Conservation (phyloP, 2,329 filamentous ascomycete species). For the Nigrospora sphaerica region DNA sequence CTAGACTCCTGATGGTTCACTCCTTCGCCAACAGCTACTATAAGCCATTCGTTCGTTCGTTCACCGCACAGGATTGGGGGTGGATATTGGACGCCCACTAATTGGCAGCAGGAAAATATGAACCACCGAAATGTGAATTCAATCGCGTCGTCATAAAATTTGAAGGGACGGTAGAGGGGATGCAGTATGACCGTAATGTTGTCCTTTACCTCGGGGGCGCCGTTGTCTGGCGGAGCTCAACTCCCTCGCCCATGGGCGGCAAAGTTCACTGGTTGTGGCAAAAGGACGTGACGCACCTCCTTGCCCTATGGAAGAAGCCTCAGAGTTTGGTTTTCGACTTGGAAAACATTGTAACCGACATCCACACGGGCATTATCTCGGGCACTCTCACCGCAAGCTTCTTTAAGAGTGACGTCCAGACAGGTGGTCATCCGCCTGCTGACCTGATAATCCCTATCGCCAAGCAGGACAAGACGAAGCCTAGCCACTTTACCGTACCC, state of each 20-base stretch:
- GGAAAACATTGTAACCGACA: slow-evolving; percentile 62
- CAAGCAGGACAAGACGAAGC: slow-evolving; percentile 39
- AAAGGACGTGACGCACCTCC: slow-evolving; percentile 71
- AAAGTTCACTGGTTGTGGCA: slow-evolving; percentile 72
- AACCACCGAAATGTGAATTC: slow-evolving; percentile 62
- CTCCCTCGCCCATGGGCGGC: slow-evolving; percentile 61
- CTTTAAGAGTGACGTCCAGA: slow-evolving; percentile 39
- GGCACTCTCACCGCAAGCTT: slow-evolving; percentile 69
- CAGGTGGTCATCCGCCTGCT: slow-evolving; percentile 26
- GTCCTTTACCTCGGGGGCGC: slow-evolving; percentile 69
- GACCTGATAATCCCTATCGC: slow-evolving; percentile 65
- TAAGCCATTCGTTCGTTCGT: slow-evolving; percentile 61
- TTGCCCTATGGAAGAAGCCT: slow-evolving; percentile 58
- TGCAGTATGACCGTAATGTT: slow-evolving; percentile 71
- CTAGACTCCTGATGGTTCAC: slow-evolving; percentile 58
- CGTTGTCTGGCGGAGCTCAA: slow-evolving; percentile 79
- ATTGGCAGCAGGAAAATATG: slow-evolving; percentile 46
- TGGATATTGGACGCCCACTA: not conserved
- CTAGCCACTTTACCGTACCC: slow-evolving; percentile 64
- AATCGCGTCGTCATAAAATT: slow-evolving; percentile 71
- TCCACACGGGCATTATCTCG: slow-evolving; percentile 68
- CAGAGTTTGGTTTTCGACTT: slow-evolving; percentile 78
- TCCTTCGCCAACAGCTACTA: slow-evolving; percentile 68
- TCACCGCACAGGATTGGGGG: not conserved
- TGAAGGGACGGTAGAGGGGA: slow-evolving; percentile 62